Base-by-base conservation (phyloP, 805 yeast genomes). In the Ogataea trehalophila region DNA sequence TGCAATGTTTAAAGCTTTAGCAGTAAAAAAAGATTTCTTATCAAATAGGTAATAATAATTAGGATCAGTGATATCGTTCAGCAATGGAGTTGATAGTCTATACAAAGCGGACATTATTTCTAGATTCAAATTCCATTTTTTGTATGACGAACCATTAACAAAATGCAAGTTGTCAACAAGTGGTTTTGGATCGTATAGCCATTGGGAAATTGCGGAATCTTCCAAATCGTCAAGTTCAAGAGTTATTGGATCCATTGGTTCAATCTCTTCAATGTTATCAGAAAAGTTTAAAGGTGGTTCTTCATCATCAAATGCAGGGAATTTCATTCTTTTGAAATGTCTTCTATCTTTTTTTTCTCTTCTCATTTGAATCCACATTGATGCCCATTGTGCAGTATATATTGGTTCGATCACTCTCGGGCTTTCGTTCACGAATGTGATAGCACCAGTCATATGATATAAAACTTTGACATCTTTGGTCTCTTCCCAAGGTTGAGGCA, bases 401-500 rank as follows among this genome's bases (percentile, higher is more conserved):
- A 90, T 83, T 0, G 97, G 97, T 59, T 87, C 96, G 16, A 89
- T 85, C 4, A 94, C 98, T 55, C 95, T 72, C 0, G 98, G 97
- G 4, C 79, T 75, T 62, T 94, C 98, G 63, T 92, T 85, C 18
- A 94, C 96, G 72, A 94, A 90, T 0, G 99, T 89, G 17, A 94
- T 85, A 14, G 99, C 97, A 23, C 99, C 99, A 0, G 94, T 81
- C 18, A 77, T 76, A 60, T 94, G 99, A 63, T 94, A 94, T 38
- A 92, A 66, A 6, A 92, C 98, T 48, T 78, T 81, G 20, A 94
- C 98, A 39, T 87, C 95, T 51, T 87, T 87, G 1, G 77, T 70
- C 44, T 80, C 78, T 63, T 94, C 98, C 99, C 99, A 94, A 1
- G 99, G 99, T 62, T 90, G 96, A 0, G 99, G 99, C 92, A 94